Evolutionary conservation across 2,329 filamentous ascomycete genomes (phyloP), one percentile per base, ranked within the genome.

Genomic region (Exophiala alcalophila): DNA sequence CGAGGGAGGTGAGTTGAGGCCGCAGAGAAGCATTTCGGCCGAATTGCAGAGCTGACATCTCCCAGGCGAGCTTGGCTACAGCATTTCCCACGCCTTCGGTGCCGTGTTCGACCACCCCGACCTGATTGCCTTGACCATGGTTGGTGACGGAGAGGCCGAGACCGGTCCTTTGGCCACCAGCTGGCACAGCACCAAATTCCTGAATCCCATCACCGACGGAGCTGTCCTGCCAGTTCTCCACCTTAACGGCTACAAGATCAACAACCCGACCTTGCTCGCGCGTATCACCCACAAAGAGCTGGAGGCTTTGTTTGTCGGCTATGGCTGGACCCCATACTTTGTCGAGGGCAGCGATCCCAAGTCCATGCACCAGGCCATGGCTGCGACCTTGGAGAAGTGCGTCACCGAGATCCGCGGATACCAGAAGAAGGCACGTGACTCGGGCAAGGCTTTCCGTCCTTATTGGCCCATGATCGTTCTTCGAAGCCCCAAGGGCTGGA

Each of bases 171-270:
- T 89, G 31, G 85, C 85, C 18, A 86, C 85, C 1, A 81, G 81
- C 42, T 90, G 85, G 85, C 85, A 90, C 66, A 84, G 81, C 65
- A 89, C 77, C 59, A 90, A 90, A 62, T 89, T 88, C 65, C 73
- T 90, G 52, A 88, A 89, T 59, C 85, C 85, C 4, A 83, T 86
- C 54, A 82, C 77, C 0, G 84, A 89, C 57, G 85, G 85, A 20
- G 85, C 84, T 25, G 85, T 90, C 5, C 72, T 90, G 1, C 85
- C 85, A 0, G 80, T 90, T 4, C 73, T 90, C 8, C 84, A 90
- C 62, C 71, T 90, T 23, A 90, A 90, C 56, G 85, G 85, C 32
- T 90, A 89, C 74, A 90, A 90, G 71, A 89, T 89, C 70, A 86
- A 86, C 70, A 86, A 87, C 63, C 83, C 83, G 6, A 89, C 81